Evolutionary conservation across 2,329 filamentous ascomycete genomes (phyloP), one percentile per base, ranked within the genome.

Genomic region (Bipolaris oryzae): DNA sequence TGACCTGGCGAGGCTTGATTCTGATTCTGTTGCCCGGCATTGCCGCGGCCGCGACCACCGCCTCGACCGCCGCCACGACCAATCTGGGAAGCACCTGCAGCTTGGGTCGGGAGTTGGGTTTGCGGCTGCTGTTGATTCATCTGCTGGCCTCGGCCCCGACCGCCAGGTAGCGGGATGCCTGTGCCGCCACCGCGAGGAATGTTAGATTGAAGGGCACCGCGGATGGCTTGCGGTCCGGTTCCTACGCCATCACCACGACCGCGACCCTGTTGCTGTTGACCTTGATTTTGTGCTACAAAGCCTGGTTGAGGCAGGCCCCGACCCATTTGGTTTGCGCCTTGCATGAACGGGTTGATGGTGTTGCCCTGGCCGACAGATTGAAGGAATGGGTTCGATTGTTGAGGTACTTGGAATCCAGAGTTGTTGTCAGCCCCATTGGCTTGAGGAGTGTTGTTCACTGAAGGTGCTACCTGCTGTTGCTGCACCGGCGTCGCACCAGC

Each of bases 161-260:
- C 66, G 9, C 69, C 69, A 3, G 71, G 71, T 23, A 68, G 54
- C 16, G 73, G 74, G 43, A 76, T 74, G 18, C 66, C 67, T 13
- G 65, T 68, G n/a, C 60, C 66, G 9, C 70, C 68, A 5, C 71
- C 68, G 23, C 73, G 69, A 10, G 74, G 74, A 21, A 76, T 74
- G 39, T 62, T 63, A 3, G 68, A 65, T 53, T 68, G 68, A n/a
- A 71, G 53, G 10, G 71, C 50, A 25, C 62, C 59, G 18, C 72
- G 74, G 7, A 74, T 61, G 3, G 72, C 69, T 34, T 60, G 63
- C 15, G 68, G 69, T 6, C 71, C 74, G 1, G 53, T 55, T 52
- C 53, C 53, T 39, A 53, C 31, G 18, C 44, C 50, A 18, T 55
- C 48, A 34, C 53, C 53, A 5, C 53, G 53, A 2, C 50, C 42